Evolutionary conservation across 2,329 filamentous ascomycete genomes (phyloP), one percentile per base, ranked within the genome.

Genomic region (Clonostachys rosea): DNA sequence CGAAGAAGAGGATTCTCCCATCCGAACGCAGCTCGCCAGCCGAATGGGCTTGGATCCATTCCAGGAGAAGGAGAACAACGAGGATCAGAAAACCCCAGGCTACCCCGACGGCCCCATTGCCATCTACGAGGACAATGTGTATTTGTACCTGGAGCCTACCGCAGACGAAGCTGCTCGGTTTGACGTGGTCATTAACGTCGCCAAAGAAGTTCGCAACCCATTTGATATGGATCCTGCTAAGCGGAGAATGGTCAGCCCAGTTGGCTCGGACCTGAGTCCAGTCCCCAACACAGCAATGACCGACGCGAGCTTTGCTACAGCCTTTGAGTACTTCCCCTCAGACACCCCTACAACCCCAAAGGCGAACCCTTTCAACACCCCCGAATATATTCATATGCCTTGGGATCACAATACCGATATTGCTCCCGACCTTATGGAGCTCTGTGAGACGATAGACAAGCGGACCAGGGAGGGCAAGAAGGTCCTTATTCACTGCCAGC

Each of bases 371-470:
- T 62, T 68, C 41, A 68, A 72, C 44, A 68, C 79, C 42, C 89
- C 89, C 1, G 89, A 95, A 62, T 95, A 95, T 57, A 88, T 94
- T 14, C 89, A 95, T 61, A 85, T 94, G 57, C 86, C 83, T 2
- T 94, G 89, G 89, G 89, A 94, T 51, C 89, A 94, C 68, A 91
- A 92, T 65, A 92, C 88, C 1, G 87, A 94, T 50, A 92, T 95
- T 54, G 83, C 88, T 2, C 80, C 82, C 6, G 89, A 94, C 61
- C 69, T 94, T 17, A 83, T 89, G 73, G 74, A 73, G 42, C 73
- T 95, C 13, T 91, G 89, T 57, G 85, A 89, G 61, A 78, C 78
- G 5, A 91, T 95, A 50, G 87, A 92, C 52, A 78, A 82, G 37
- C 79, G 83, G 50, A 84, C 86, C 1, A 81, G 78, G 53, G 77